Conservation (phyloP, 2,329 filamentous ascomycete species). For the Cucurbitaria berberidis region DNA sequence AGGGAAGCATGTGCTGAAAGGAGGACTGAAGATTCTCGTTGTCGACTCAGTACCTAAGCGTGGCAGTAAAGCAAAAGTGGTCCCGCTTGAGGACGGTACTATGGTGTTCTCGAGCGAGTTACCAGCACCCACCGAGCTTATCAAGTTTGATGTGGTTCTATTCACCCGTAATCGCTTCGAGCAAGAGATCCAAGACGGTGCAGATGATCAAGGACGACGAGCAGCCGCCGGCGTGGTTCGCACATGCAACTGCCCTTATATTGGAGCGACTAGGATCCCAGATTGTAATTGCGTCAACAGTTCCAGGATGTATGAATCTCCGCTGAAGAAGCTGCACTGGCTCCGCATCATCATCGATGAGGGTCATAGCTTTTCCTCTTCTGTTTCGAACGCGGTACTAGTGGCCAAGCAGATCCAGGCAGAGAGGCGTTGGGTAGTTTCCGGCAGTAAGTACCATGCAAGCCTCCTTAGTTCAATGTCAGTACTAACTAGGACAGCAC, state of each 20-base stretch:
- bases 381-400: conserved; percentile 63
- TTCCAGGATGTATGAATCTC: conserved; percentile 60
- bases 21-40: conserved; percentile 68
- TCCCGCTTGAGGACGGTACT: conserved; percentile 12
- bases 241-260: conserved; percentile 49
- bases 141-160: conserved; percentile 75
- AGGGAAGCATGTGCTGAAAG: conserved; percentile 69
- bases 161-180: conserved; percentile 79
- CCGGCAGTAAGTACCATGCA: conserved; percentile 62
- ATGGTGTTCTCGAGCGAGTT: conserved; percentile 55
- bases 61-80: conserved; percentile 17
- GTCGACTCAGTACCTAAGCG: conserved; percentile 54
- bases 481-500: conserved; percentile 55
- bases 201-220: conserved; percentile 54
- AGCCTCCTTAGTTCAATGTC: background rate
- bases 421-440: conserved; percentile 85
- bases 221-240: conserved; percentile 25
- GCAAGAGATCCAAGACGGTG: conserved; percentile 62
- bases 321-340: conserved; percentile 77
- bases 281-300: conserved; percentile 54
- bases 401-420: conserved; percentile 63
- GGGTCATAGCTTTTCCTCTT: conserved; percentile 82
- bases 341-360: conserved; percentile 91
- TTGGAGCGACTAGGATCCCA: conserved; percentile 51
- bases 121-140: conserved; percentile 64